Conservation (phyloP, 169 alveolate genomes). For the Sarcocystis neurona region DNA sequence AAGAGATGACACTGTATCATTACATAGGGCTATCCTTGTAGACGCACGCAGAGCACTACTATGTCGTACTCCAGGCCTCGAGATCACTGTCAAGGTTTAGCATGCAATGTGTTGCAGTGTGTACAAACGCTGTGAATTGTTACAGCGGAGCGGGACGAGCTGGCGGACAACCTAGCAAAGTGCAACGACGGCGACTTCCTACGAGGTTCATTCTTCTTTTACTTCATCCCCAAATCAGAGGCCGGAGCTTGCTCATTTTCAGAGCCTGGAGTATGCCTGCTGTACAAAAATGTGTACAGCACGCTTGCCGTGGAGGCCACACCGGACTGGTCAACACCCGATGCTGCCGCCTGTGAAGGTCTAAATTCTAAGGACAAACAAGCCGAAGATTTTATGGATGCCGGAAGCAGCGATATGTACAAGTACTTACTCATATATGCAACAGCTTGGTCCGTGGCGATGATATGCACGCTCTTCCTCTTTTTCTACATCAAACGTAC, state of each 20-base stretch:
- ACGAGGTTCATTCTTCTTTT: background rate
- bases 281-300: constrained; percentile 3
- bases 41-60: no score
- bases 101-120: no score
- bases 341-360: background rate
- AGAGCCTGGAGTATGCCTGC: background rate
- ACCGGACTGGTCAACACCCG: background rate
- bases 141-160: constrained; percentile 13
- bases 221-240: background rate
- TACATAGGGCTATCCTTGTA: no score
- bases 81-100: no score
- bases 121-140: no score
- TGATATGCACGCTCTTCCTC: background rate
- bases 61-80: no score
- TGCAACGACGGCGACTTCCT: constrained; percentile 31
- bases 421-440: background rate
- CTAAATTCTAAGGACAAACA: background rate
- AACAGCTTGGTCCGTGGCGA: background rate
- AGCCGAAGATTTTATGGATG: background rate
- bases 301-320: background rate
- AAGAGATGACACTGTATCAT: no score
- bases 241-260: background rate
- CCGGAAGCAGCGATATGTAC: background rate
- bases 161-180: background rate
- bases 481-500: background rate